Evolutionary conservation across 1,284 basidiomycete species (phyloP).

Genomic region (Inonotus hispidus): DNA sequence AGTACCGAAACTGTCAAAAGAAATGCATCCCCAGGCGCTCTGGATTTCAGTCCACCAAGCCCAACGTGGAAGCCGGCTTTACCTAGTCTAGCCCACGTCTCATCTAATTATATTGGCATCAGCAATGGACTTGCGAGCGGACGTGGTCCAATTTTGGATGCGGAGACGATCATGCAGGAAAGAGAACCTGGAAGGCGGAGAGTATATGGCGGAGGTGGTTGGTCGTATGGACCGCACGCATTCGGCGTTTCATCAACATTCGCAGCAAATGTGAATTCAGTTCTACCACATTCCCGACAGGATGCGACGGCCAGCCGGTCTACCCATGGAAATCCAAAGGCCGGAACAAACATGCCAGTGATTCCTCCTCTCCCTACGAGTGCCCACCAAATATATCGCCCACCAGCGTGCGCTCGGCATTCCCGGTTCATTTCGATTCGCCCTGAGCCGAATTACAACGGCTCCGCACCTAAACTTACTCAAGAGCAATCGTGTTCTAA

Average conservation of each 20-base stretch:
- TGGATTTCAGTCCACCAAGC: conserved; percentile 14
- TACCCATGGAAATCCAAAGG: background rate
- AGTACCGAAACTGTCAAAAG: background rate
- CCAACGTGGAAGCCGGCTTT: conserved; percentile 5
- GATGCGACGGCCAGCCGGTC: background rate
- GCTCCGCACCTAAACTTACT: background rate
- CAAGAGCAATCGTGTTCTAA: background rate
- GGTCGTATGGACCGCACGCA: background rate
- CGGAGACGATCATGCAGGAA: background rate
- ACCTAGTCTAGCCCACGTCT: conserved; percentile 5
- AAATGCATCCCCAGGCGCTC: background rate
- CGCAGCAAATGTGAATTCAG: background rate
- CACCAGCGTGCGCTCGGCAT: background rate
- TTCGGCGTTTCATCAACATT: background rate
- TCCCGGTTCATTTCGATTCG: background rate
- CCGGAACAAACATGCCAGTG: background rate
- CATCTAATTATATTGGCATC: background rate
- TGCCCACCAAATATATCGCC: background rate
- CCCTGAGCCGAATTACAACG: background rate
- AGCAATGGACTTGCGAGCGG: background rate
- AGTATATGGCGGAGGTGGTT: background rate
- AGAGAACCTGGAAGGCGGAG: background rate
- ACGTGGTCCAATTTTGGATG: background rate
- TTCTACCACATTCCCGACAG: background rate
- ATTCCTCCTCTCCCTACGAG: background rate